Percentiles rank a stretch among this genome's conserved stretches.
These are phyloP conservation scores for Cladorrhinum sp. DNA, from an alignment of 2,329 filamentous ascomycete species.

Conservation along the genomic window DNA sequence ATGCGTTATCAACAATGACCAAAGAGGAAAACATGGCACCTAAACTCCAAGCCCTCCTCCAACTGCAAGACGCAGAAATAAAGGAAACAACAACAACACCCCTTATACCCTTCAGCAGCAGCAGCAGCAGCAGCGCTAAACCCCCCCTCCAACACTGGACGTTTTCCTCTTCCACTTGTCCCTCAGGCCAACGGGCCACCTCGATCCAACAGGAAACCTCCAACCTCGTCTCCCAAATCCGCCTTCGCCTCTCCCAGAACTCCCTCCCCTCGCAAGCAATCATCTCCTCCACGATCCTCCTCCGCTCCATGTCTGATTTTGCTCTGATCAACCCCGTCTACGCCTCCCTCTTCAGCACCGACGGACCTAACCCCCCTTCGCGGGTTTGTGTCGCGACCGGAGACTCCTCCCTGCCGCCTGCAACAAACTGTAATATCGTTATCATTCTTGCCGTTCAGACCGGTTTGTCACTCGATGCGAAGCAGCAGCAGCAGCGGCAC, in stretches of 20 bases:
- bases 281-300: conserved; percentile 61
- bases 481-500: too few relatives aligned
- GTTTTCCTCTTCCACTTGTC: conserved; percentile 27
- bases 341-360: conserved; percentile 62
- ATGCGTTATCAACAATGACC: conserved; percentile 15
- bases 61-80: not conserved
- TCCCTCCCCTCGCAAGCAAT: conserved; percentile 42
- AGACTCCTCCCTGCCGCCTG: conserved; percentile 61
- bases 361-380: conserved; percentile 79
- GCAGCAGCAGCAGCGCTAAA: not conserved
- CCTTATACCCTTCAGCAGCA: not conserved
- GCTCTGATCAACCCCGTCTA: conserved; percentile 72
- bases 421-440: conserved; percentile 57
- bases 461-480: conserved; percentile 21
- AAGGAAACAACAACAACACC: not conserved
- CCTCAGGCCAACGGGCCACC: too few relatives aligned
- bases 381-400: conserved; percentile 74
- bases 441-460: conserved; percentile 50
- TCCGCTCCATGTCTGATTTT: conserved; percentile 80
- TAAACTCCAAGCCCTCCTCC: not conserved
- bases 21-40: not conserved
- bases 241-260: conserved; percentile 36
- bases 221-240: conserved; percentile 41
- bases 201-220: conserved; percentile 47
- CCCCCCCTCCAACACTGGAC: conserved; percentile 38